Base-by-base conservation (phyloP, 2,329 filamentous ascomycete genomes). In the Exophiala aquamarina region DNA sequence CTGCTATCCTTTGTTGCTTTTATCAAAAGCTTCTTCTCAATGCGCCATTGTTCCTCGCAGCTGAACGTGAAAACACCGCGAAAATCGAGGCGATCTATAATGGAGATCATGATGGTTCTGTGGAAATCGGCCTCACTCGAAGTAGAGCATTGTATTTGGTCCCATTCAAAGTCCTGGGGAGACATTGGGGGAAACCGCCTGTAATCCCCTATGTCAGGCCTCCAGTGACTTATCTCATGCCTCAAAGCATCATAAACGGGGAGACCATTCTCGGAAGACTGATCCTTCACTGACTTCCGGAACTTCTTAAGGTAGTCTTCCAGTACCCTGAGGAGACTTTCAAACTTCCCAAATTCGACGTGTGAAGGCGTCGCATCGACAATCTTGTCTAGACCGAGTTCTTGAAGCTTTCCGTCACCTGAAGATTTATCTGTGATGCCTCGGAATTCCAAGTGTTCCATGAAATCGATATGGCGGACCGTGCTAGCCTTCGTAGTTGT, bases 51-150 rank as follows among this genome's bases (percentile, higher is more conserved):
- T 19, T 44, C 41, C 33, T 44, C 41, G 20, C 41, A 44, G 15
- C 33, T 44, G 14, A 44, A 44, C 14, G 41, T 20, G 28, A 44
- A 44, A 13, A 44, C 9, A 20, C 19, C 14, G 15, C 32, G 14
- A n/a, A 44, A 36, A 36, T 37, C 41, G 29, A 19, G 31, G 23
- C 41, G 41, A 39, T 44, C 41, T n/a, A 44, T 44, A 29, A 44
- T 36, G 9, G 33, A 44, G 17, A 44, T 44, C 41, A 44, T 44
- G 41, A 44, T 36, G 14, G 41, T 44, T 10, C 41, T 14, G 29
- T 44, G 41, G 31, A 37, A 44, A 36, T 44, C 41, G 28, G 41
- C 41, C 31, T 44, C 41, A n/a, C 41, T 44, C 14, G 41, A 44
- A 39, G 29, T 37, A 21, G 17, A 13, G n/a, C 41, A 44, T 19